phyloP scores from a whole-genome alignment of 1,284 basidiomycete species.

The Mrakiaceae sp. region DNA sequence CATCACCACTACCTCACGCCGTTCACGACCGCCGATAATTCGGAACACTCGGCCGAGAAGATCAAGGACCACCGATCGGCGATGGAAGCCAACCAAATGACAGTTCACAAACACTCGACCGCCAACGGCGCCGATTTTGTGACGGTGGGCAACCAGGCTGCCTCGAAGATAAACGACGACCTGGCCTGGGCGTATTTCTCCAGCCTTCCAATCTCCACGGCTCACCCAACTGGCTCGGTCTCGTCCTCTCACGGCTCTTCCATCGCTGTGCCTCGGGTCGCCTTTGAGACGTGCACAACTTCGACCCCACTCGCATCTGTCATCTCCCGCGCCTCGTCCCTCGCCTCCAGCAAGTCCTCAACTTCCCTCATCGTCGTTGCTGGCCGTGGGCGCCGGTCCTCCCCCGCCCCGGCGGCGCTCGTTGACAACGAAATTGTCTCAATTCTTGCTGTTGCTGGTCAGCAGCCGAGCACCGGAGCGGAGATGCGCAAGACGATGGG shows the following conservation, averaged over 20 bases:
- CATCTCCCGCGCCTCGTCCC: constrained; percentile 37
- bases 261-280: constrained; percentile 37
- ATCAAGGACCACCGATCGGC: constrained; percentile 31
- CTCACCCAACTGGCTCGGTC: neutral
- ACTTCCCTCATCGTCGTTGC: constrained; percentile 43
- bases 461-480: constrained; percentile 41
- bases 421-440: constrained; percentile 47
- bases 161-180: constrained; percentile 37
- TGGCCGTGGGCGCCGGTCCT: constrained; percentile 60
- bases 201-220: constrained; percentile 17
- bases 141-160: constrained; percentile 26
- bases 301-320: constrained; percentile 47
- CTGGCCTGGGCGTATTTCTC: constrained; percentile 34
- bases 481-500: constrained; percentile 69
- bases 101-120: constrained; percentile 22
- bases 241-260: constrained; percentile 16
- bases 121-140: neutral
- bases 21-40: neutral
- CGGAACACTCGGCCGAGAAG: constrained; percentile 16
- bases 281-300: constrained; percentile 45
- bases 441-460: constrained; percentile 48
- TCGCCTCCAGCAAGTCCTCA: constrained; percentile 21
- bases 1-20: neutral
- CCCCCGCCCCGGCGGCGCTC: constrained; percentile 43
- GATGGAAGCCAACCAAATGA: constrained; percentile 30